Percentiles rank a stretch among this genome's conserved stretches.
Conservation (phyloP, 179 eudicot species). For the Dionaea muscipula region DNA sequence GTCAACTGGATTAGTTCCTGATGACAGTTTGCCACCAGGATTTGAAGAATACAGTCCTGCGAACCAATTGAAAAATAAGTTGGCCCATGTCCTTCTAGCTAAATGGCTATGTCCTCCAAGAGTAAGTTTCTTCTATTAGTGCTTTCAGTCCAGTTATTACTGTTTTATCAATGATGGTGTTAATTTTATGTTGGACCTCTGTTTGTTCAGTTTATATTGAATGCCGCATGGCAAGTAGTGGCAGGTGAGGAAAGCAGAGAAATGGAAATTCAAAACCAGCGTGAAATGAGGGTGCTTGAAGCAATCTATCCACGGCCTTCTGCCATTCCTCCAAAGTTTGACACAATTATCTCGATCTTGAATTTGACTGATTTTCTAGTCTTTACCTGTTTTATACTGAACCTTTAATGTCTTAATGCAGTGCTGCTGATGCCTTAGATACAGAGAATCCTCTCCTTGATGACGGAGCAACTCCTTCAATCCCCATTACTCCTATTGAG, state of each 20-base stretch:
- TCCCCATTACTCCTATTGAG: slow-evolving; percentile 64
- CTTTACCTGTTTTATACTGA: slow-evolving; percentile 2
- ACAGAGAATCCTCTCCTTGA: slow-evolving; percentile 19
- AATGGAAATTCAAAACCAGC: slow-evolving; percentile 36
- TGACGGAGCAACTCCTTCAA: slow-evolving; percentile 31
- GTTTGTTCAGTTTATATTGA: slow-evolving; percentile 37
- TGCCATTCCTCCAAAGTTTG: slow-evolving; percentile 69
- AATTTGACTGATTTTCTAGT: background rate
- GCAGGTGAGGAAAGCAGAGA: slow-evolving; percentile 69
- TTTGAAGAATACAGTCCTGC: slow-evolving; percentile 52
- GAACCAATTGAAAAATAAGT: slow-evolving; percentile 27
- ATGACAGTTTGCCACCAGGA: slow-evolving; percentile 64
- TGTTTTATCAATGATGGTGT: background rate
- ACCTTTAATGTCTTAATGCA: slow-evolving; percentile 18
- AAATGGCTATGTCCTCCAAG: slow-evolving; percentile 56
- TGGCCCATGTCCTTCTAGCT: slow-evolving; percentile 41
- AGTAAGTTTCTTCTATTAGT: slow-evolving; percentile 29
- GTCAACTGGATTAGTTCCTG: slow-evolving; percentile 26
- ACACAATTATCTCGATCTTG: slow-evolving; percentile 1
- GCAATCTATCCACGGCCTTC: slow-evolving; percentile 73
- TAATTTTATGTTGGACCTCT: background rate
- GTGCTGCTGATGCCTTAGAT: slow-evolving; percentile 36
- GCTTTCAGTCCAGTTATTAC: slow-evolving; percentile 6
- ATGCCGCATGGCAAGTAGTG: slow-evolving; percentile 54
- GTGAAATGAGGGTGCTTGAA: slow-evolving; percentile 65